Percentiles rank a stretch among this genome's conserved stretches.
phyloP scores from a whole-genome alignment of 306 rosid genomes.

The Hylodesmum podocarpum region DNA sequence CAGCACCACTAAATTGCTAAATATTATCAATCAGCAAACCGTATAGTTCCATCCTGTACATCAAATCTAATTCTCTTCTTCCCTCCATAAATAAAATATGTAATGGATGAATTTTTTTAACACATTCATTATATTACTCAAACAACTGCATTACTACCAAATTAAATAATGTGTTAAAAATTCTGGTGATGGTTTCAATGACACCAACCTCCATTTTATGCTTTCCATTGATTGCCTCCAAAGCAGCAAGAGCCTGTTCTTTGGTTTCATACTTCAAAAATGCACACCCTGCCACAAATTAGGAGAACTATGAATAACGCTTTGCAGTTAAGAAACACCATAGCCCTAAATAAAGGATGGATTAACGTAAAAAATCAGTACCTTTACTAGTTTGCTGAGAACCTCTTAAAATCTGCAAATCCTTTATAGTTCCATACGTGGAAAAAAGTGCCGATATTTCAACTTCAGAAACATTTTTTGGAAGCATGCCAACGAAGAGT shows the following conservation, averaged over 20 bases:
- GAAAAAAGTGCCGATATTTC: slow-evolving; percentile 82
- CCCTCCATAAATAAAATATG: slow-evolving; percentile 10
- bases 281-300: slow-evolving; percentile 75
- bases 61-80: background rate
- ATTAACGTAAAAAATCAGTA: slow-evolving; percentile 28
- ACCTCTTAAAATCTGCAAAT: slow-evolving; percentile 92
- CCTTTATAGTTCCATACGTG: slow-evolving; percentile 71
- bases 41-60: background rate
- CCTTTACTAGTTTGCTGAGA: slow-evolving; percentile 98
- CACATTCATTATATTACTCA: background rate
- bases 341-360: background rate
- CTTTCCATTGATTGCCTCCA: slow-evolving; percentile 84
- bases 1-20: slow-evolving; percentile 17
- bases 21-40: slow-evolving; percentile 18
- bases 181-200: slow-evolving; percentile 19
- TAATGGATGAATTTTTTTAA: background rate
- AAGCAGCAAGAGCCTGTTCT: slow-evolving; percentile 89
- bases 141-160: background rate
- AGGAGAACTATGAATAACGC: slow-evolving; percentile 17
- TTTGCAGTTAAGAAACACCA: slow-evolving; percentile 12
- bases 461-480: slow-evolving; percentile 83
- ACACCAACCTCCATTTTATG: slow-evolving; percentile 89
- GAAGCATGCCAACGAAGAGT: slow-evolving; percentile 98
- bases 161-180: background rate
- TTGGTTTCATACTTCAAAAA: slow-evolving; percentile 93